Conservation (phyloP, 345 rosid species). For the Microthlaspi erraticum region DNA sequence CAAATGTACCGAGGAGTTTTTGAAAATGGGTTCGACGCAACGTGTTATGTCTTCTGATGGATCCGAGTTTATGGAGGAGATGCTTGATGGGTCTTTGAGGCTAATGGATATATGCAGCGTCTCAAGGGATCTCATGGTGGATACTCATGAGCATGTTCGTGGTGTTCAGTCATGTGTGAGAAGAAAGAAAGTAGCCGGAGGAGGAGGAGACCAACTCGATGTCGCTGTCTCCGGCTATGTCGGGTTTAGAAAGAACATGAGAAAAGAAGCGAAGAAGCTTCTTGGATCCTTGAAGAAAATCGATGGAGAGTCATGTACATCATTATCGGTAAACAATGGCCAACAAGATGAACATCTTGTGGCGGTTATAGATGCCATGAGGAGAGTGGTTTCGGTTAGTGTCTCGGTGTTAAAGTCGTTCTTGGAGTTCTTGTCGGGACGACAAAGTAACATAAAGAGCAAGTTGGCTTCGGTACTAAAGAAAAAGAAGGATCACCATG, state of each 20-base stretch:
- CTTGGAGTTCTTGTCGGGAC: slow-evolving; percentile 50
- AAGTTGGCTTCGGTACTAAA: slow-evolving; percentile 58
- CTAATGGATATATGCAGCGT: slow-evolving; percentile 64
- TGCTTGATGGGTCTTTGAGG: slow-evolving; percentile 66
- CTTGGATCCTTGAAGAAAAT: slow-evolving; percentile 57
- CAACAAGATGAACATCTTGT: slow-evolving; percentile 46
- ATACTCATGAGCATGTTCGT: slow-evolving; percentile 57
- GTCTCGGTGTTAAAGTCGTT: slow-evolving; percentile 53
- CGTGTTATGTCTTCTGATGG: slow-evolving; percentile 49
- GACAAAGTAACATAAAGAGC: slow-evolving; percentile 46
- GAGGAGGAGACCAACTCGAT: slow-evolving; percentile 36
- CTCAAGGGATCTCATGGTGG: slow-evolving; percentile 57
- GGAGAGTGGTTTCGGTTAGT: slow-evolving; percentile 49
- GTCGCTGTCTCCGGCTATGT: slow-evolving; percentile 36
- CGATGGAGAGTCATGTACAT: slow-evolving; percentile 37
- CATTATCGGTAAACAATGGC: slow-evolving; percentile 7
- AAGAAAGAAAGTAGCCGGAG: slow-evolving; percentile 55
- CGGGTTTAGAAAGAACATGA: slow-evolving; percentile 59
- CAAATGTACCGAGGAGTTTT: slow-evolving; percentile 53
- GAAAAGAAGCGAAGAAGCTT: slow-evolving; percentile 57
- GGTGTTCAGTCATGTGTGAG: slow-evolving; percentile 64
- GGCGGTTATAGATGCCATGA: slow-evolving; percentile 52
- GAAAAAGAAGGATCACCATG: slow-evolving; percentile 49
- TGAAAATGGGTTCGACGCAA: slow-evolving; percentile 62
- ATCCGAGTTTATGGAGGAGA: slow-evolving; percentile 50